Evolutionary conservation across 345 rosid species (phyloP), one percentile per base, ranked within the genome.

Genomic region (Orychophragmus violaceus): DNA sequence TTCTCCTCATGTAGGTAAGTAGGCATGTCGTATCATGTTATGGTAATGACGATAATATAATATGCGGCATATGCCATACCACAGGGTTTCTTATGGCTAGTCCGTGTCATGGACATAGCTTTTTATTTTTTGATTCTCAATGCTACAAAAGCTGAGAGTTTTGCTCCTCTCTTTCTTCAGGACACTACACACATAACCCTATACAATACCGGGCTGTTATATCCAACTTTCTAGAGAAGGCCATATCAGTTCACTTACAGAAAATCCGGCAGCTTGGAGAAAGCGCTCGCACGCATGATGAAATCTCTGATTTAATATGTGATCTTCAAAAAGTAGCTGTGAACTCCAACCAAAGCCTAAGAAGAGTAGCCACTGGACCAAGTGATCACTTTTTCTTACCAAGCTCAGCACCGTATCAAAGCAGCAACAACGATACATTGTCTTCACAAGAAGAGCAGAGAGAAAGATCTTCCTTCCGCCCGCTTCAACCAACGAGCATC

Each of bases 291-390:
- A 72, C 76, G 42, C 81, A 76, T 30, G 96, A 90, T 7, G 89
- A 84, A 77, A 88, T 85, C 59, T 87, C 96, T 1, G 88, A 88
- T 72, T 57, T 94, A 74, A 83, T 94, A 48, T 90, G 86, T 18
- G 84, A 84, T 69, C 95, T 94, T 46, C 97, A 88, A 69, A 82
- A 86, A 25, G 99, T 79, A n/a, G 96, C 99, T 9, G 95, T 86
- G 59, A 78, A 79, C 76, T 94, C 99, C 59, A 90, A 90, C 80
- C 84, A 88, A 77, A 88, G 99, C 78, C 72, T 90, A 48, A 83
- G 82, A 74, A 87, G 93, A 82, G 92, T 90, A 33, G 88, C 96
- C 3, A 64, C 79, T 16, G 88, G 82, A 6, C 99, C 95, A 62
- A 59, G 85, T 69, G 95, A 94, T 74, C 87, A 90, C 72, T 85